Conservation (phyloP, 768 basidiomycete species). For the Rossbeevera mucosa region DNA sequence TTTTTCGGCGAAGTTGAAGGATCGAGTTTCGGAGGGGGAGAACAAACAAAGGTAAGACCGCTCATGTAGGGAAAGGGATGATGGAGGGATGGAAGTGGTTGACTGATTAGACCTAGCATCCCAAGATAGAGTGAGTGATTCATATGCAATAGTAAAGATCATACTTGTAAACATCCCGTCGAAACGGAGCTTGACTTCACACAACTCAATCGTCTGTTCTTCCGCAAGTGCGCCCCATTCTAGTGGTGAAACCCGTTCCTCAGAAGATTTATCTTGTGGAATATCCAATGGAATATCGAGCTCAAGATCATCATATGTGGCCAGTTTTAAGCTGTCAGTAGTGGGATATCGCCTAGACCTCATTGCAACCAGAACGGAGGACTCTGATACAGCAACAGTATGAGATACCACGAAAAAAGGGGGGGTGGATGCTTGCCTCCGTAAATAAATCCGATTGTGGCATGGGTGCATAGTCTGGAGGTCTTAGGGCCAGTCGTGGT, state of each 20-base stretch:
- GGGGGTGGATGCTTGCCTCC: conserved; percentile 38
- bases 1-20: conserved; percentile 22
- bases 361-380: conserved; percentile 58
- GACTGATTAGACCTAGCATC: conserved; percentile 37
- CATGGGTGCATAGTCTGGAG: conserved; percentile 47
- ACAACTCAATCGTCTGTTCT: conserved; percentile 56
- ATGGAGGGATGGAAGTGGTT: conserved; percentile 45
- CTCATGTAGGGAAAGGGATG: conserved; percentile 35
- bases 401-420: background rate
- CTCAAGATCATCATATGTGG: conserved; percentile 39
- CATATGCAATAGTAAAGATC: conserved; percentile 10
- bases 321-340: conserved; percentile 24
- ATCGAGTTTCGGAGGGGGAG: conserved; percentile 30
- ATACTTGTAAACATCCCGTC: conserved; percentile 44
- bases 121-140: conserved; percentile 4
- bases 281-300: conserved; percentile 32
- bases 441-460: conserved; percentile 58
- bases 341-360: conserved; percentile 50
- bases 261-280: conserved; percentile 12
- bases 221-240: conserved; percentile 58
- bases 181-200: conserved; percentile 50
- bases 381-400: conserved; percentile 36
- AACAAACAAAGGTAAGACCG: conserved; percentile 44
- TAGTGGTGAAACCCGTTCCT: conserved; percentile 21
- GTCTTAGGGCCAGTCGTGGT: conserved; percentile 34